Conservation (phyloP, 1,284 basidiomycete species). For the Cutaneotrichosporon cavernicola region DNA sequence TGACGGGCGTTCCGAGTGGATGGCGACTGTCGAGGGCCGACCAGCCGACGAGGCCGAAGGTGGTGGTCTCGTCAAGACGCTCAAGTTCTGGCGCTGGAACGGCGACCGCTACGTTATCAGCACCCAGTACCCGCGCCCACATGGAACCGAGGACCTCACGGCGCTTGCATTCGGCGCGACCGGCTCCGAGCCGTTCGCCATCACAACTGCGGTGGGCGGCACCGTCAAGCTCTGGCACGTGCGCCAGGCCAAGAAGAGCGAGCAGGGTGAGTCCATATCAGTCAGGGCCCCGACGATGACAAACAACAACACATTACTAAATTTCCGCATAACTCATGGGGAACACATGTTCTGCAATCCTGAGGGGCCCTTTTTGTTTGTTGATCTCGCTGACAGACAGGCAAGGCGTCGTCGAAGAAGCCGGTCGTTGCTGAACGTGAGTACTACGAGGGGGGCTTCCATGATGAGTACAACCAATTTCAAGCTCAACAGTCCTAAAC, state of each 20-base stretch:
- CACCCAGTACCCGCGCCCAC: constrained; percentile 86
- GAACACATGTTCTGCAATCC: constrained; percentile 54
- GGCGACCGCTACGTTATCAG: constrained; percentile 61
- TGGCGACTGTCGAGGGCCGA: constrained; percentile 85
- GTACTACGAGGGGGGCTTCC: constrained; percentile 30
- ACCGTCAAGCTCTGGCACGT: constrained; percentile 55
- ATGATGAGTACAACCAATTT: constrained; percentile 49
- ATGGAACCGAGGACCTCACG: constrained; percentile 67
- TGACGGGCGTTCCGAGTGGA: constrained; percentile 65
- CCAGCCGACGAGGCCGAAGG: constrained; percentile 61
- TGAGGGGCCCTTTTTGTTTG: constrained; percentile 29
- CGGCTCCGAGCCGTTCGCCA: constrained; percentile 41
- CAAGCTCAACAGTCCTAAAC: constrained; percentile 56
- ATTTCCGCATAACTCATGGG: constrained; percentile 42
- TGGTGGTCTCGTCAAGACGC: constrained; percentile 64
- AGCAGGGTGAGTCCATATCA: constrained; percentile 43
- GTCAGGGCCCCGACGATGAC: constrained; percentile 39
- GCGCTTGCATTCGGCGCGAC: constrained; percentile 63
- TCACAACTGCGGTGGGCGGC: constrained; percentile 53
- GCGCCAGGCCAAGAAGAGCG: constrained; percentile 44
- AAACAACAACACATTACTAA: constrained; percentile 50
- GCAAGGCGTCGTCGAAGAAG: constrained; percentile 41
- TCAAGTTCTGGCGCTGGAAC: constrained; percentile 79
- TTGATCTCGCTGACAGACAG: constrained; percentile 25
- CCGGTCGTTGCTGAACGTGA: constrained; percentile 42